A percentile compares a stretch with the other conserved stretches of the same genome.
Conservation (phyloP, 1,139 yeast species). For the Candida sp. region DNA sequence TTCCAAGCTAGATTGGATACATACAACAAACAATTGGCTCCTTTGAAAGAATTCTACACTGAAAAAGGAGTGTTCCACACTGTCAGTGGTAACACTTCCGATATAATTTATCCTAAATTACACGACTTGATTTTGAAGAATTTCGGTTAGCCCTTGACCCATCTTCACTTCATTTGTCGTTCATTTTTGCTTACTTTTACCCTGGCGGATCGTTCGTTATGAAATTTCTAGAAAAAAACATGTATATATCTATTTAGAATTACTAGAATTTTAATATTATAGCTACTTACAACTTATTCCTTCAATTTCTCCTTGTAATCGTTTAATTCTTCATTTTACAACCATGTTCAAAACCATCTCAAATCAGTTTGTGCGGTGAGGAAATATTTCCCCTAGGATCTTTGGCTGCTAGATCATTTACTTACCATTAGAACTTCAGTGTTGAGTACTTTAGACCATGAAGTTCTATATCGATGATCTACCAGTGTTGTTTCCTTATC, state of each 20-base stretch:
- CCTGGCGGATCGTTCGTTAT: not conserved
- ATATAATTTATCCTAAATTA: slow-evolving; percentile 76
- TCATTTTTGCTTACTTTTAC: not conserved
- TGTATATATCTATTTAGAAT: not conserved
- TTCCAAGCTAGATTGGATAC: slow-evolving; percentile 64
- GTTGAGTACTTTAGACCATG: slow-evolving; percentile 17
- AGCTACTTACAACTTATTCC: no score
- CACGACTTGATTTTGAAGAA: slow-evolving; percentile 33
- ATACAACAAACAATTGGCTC: slow-evolving; percentile 58
- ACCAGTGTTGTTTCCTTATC: slow-evolving; percentile 97
- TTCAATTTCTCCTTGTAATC: no score
- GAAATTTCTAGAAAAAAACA: not conserved
- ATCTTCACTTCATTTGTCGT: not conserved
- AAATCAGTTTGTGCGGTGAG: not conserved
- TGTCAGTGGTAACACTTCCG: slow-evolving; percentile 78
- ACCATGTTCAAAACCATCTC: not conserved
- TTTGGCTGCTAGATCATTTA: no score
- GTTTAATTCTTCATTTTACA: no score
- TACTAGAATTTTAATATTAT: no score
- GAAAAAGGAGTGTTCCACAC: slow-evolving; percentile 49
- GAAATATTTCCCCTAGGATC: not conserved
- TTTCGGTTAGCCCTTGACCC: slow-evolving; percentile 9
- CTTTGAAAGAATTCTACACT: slow-evolving; percentile 61
- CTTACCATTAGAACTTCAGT: no score
- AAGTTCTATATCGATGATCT: slow-evolving; percentile 90